Evolutionary conservation across 140 eudicot genomes (phyloP).

Genomic region (Bidens hawaiensis): DNA sequence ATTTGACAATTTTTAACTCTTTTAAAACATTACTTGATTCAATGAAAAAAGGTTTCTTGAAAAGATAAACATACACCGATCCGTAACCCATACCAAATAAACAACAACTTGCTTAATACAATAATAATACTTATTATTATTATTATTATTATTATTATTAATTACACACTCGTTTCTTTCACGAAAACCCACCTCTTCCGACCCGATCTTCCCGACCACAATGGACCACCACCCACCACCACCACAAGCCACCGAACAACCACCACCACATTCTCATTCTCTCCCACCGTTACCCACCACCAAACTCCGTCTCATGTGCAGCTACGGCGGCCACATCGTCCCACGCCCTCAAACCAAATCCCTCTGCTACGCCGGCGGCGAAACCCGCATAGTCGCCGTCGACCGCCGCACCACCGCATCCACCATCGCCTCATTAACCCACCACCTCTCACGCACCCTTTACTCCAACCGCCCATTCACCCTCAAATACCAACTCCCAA

Average conservation of each 20-base stretch:
- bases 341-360: conserved; percentile 79
- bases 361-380: conserved; percentile 78
- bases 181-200: conserved; percentile 28
- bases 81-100: too few relatives aligned
- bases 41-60: too few relatives aligned
- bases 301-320: conserved; percentile 83
- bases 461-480: conserved; percentile 50
- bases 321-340: conserved; percentile 81
- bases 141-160: too few relatives aligned
- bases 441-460: conserved; percentile 55
- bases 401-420: conserved; percentile 73
- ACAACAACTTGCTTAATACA: too few relatives aligned
- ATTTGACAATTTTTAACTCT: too few relatives aligned
- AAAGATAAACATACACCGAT: too few relatives aligned
- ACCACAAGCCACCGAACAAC: too few relatives aligned
- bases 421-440: conserved; percentile 35
- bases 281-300: conserved; percentile 45
- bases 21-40: too few relatives aligned
- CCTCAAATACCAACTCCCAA: conserved; percentile 77
- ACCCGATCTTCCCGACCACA: conserved; percentile 19
- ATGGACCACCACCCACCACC: conserved; percentile 45
- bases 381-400: conserved; percentile 80
- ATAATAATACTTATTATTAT: too few relatives aligned
- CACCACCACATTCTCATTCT: conserved; percentile 12
- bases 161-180: too few relatives aligned